Evolutionary conservation across 2,329 filamentous ascomycete genomes (phyloP).

Genomic region (Lecanosticta acicola): DNA sequence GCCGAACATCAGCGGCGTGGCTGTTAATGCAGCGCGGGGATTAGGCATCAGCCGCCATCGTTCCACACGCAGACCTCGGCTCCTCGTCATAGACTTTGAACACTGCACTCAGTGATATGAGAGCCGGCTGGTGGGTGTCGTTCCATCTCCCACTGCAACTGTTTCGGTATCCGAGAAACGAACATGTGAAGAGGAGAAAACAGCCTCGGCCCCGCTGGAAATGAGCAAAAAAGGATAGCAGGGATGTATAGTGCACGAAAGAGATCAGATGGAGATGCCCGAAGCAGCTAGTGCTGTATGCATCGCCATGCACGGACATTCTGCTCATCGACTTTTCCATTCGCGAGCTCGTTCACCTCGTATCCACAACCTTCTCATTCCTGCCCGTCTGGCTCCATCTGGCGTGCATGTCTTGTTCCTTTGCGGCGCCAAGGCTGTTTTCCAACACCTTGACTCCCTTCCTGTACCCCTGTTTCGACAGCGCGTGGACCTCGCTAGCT

Average conservation of each 20-base stretch:
- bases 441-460: slow-evolving; percentile 40
- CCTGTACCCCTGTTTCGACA: slow-evolving; percentile 40
- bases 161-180: neutral
- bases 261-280: neutral
- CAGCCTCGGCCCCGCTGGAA: neutral
- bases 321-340: neutral
- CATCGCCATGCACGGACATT: neutral
- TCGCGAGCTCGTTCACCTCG: neutral
- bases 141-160: neutral
- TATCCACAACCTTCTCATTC: neutral
- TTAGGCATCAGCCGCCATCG: no score
- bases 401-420: slow-evolving; percentile 11
- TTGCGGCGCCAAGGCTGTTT: slow-evolving; percentile 21
- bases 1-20: no score
- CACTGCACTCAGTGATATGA: neutral
- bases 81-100: neutral
- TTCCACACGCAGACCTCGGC: no score
- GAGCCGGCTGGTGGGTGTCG: neutral
- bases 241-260: neutral
- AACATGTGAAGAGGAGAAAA: neutral
- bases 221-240: neutral
- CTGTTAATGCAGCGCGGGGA: no score
- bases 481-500: slow-evolving; percentile 10
- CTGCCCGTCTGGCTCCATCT: neutral
- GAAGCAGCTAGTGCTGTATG: neutral